Percentiles rank a stretch among this genome's conserved stretches.
phyloP scores from a whole-genome alignment of 345 rosid genomes.

The Cardamine chenopodiifolia region DNA sequence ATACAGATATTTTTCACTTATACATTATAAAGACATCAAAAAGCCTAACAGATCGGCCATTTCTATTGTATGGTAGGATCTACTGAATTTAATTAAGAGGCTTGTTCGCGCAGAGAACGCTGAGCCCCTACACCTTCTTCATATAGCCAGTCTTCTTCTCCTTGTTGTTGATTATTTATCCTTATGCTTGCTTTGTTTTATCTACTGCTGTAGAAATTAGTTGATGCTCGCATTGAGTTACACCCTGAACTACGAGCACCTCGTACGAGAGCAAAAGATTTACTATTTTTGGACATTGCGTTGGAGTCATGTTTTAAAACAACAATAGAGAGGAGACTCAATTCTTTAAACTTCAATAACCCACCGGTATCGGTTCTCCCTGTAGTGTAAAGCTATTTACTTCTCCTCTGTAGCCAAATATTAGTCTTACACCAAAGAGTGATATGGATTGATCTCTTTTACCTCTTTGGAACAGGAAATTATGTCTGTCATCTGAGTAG shows the following conservation, averaged over 20 bases:
- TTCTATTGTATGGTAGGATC: conserved; percentile 51
- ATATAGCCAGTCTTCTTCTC: not conserved
- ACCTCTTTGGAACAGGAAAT: conserved; percentile 63
- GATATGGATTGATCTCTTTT: conserved; percentile 2
- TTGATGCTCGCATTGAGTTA: conserved; percentile 94
- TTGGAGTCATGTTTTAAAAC: conserved; percentile 92
- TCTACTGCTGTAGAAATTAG: conserved; percentile 59
- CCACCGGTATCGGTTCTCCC: conserved; percentile 60
- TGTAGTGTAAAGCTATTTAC: not conserved
- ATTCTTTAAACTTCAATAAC: conserved; percentile 64
- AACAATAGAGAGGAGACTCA: conserved; percentile 81
- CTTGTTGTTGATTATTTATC: not conserved
- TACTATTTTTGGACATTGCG: conserved; percentile 84
- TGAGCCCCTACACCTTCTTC: conserved; percentile 46
- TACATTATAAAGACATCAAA: not conserved
- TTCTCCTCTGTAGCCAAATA: conserved; percentile 26
- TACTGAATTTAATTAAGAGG: conserved; percentile 64
- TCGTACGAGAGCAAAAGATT: conserved; percentile 75
- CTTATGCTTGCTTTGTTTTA: not conserved
- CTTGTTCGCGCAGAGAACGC: conserved; percentile 77
- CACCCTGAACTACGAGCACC: conserved; percentile 67
- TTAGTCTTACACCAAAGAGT: conserved; percentile 5
- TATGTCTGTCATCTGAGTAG: conserved; percentile 64
- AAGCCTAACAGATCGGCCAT: conserved; percentile 12
- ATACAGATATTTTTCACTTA: not conserved